phyloP scores from a whole-genome alignment of 108 stramenopile species.

The Pseudonitzschia multiseries region DNA sequence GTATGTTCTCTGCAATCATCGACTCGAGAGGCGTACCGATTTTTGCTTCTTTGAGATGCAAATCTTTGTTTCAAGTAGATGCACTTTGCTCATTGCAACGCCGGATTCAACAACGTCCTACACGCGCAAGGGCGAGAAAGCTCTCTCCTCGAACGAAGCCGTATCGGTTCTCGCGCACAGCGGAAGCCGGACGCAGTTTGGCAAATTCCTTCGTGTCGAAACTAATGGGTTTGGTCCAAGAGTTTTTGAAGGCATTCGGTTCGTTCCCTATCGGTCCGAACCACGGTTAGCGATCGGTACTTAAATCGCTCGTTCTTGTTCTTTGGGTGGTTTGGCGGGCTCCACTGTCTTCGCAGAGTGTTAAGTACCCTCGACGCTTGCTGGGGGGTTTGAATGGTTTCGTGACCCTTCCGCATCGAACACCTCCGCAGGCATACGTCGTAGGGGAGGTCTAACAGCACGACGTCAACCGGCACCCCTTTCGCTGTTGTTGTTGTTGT shows the following conservation, averaged over 20 bases:
- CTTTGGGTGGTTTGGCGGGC: background rate
- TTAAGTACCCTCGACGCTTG: conserved; percentile 23
- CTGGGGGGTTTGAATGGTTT: conserved; percentile 29
- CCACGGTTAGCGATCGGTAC: conserved; percentile 8
- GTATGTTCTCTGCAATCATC: no score
- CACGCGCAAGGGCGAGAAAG: no score
- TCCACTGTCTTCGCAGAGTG: conserved; percentile 11
- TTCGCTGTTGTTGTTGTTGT: background rate
- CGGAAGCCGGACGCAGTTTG: no score
- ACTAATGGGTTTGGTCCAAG: conserved; percentile 1
- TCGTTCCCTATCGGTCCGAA: conserved; percentile 4
- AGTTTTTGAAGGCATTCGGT: background rate
- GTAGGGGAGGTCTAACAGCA: conserved; percentile 25
- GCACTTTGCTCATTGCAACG: no score
- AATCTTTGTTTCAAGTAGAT: no score
- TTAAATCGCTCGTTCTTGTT: background rate
- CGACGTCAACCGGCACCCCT: conserved; percentile 16
- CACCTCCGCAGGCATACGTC: conserved; percentile 36
- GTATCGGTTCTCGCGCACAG: no score
- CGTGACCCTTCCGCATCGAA: conserved; percentile 24
- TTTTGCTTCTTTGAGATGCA: no score
- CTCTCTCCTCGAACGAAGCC: no score
- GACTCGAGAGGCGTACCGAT: no score
- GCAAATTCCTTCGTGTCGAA: no score
- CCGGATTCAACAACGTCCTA: no score